Evolutionary conservation across 208 protist genomes (phyloP).

Genomic region (Acanthamoeba sp.): DNA sequence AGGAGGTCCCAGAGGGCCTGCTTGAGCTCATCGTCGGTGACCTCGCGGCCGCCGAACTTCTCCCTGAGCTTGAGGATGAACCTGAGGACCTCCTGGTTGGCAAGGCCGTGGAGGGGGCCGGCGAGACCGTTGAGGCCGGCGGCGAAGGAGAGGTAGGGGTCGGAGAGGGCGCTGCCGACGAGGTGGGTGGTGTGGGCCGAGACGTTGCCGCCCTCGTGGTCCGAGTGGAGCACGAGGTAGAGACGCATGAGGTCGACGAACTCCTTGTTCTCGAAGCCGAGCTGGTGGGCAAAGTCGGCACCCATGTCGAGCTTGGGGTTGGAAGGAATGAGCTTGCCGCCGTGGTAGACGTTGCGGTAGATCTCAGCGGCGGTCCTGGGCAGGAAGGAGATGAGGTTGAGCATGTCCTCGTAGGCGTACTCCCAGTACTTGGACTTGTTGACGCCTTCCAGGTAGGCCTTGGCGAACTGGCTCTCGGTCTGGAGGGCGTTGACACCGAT

Average conservation of each 20-base stretch:
- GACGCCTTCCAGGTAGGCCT: constrained; percentile 93
- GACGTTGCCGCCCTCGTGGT: constrained; percentile 96
- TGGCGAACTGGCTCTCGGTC: constrained; percentile 95
- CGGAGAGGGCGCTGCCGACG: constrained; percentile 97
- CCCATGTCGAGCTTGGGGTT: constrained; percentile 94
- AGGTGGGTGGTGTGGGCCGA: constrained; percentile 98
- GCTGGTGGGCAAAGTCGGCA: constrained; percentile 95
- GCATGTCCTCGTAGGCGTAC: constrained; percentile 95
- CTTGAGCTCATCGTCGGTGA: constrained; percentile 90
- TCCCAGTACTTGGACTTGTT: constrained; percentile 97
- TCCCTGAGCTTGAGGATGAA: constrained; percentile 83
- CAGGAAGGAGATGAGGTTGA: constrained; percentile 94
- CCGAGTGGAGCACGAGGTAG: constrained; percentile 96
- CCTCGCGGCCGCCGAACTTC: constrained; percentile 75
- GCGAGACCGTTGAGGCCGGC: constrained; percentile 97
- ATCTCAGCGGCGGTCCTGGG: constrained; percentile 94
- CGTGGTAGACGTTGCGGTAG: constrained; percentile 92
- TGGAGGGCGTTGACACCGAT: constrained; percentile 92
- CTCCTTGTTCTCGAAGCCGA: constrained; percentile 93
- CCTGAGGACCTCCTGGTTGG: constrained; percentile 97
- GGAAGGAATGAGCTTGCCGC: constrained; percentile 73
- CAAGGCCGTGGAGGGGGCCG: constrained; percentile 97
- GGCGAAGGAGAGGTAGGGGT: constrained; percentile 97
- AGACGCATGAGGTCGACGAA: constrained; percentile 98
- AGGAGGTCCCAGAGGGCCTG: constrained; percentile 95